A percentile compares a stretch with the other conserved stretches of the same genome.
Conservation (phyloP, 768 basidiomycete species). For the Collybiopsis luxurians region DNA sequence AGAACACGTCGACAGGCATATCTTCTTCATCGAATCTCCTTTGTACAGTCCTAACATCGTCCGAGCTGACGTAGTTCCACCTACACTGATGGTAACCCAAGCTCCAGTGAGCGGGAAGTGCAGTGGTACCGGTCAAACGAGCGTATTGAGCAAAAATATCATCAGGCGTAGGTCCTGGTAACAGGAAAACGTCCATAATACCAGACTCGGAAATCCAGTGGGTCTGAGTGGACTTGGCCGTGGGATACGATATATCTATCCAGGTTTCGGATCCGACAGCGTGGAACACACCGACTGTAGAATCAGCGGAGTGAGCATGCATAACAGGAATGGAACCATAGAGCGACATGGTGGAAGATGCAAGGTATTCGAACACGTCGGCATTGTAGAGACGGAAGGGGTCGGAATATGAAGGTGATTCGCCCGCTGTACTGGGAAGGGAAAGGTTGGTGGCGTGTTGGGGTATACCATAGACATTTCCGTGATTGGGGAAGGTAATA, state of each 20-base stretch:
- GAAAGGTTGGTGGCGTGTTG: constrained; percentile 92
- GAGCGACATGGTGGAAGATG: constrained; percentile 73
- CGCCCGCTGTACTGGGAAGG: constrained; percentile 84
- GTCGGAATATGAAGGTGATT: constrained; percentile 73
- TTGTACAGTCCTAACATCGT: constrained; percentile 84
- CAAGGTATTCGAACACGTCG: constrained; percentile 95
- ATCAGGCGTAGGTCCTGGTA: constrained; percentile 85
- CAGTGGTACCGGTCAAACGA: constrained; percentile 77
- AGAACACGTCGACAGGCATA: constrained; percentile 94
- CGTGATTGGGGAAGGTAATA: constrained; percentile 89
- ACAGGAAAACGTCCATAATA: constrained; percentile 89
- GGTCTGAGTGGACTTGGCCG: constrained; percentile 70
- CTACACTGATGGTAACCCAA: constrained; percentile 96
- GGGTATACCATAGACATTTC: constrained; percentile 92
- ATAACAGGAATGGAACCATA: constrained; percentile 92
- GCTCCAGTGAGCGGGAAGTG: constrained; percentile 89
- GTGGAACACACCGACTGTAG: constrained; percentile 90
- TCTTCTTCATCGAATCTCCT: constrained; percentile 89
- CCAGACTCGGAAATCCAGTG: constrained; percentile 99
- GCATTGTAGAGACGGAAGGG: constrained; percentile 95
- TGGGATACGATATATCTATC: constrained; percentile 82
- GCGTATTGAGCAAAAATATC: constrained; percentile 88
- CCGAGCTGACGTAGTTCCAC: constrained; percentile 95
- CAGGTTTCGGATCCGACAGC: constrained; percentile 89
- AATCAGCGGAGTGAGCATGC: constrained; percentile 86